Evolutionary conservation across 1,284 basidiomycete species (phyloP), one percentile per base, ranked within the genome.

Genomic region (Moesziomyces antarcticus): DNA sequence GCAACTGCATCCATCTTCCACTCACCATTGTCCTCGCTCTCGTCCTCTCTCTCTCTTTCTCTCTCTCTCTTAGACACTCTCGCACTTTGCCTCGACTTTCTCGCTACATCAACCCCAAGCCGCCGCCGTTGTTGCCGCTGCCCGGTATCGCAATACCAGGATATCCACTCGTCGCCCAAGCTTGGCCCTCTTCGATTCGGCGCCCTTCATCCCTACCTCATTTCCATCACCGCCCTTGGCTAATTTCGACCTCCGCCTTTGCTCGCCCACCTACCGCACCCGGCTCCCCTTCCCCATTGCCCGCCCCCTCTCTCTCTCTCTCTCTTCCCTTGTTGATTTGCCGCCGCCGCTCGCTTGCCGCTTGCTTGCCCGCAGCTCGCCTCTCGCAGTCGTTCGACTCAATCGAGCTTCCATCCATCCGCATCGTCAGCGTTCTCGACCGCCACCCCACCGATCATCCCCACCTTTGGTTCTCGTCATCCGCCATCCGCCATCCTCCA

Each of bases 221-320:
- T 53, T 58, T 67, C 64, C 57, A 56, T 56, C 64, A 61, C 54
- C 64, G 54, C 56, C 50, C 22, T 41, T 22, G 22, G 53, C 13
- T 21, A 37, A 37, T 56, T 65, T 65, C 62, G 35, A 50, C 55
- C 56, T 59, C 62, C 62, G 62, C 60, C 43, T 40, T 47, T 14
- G 35, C 13, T 48, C 14, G 30, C 56, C 52, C 66, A 51, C 60
- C 66, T 25, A 53, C 49, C 44, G 44, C 37, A 51, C 51, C 51
- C 60, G 56, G 57, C 35, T 52, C 37, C 46, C n/a, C 45, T 22
- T 30, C 52, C 47, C 16, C 42, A 24, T 25, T 21, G 35, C 35
- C 35, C 35, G 35, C 16, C 13, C 30, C 8, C 30, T 30, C 6
- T 9, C 35, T 16, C 30, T 16, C 20, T 50, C n/a, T n/a, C n/a